Base-by-base conservation (phyloP, 1,284 basidiomycete genomes). In the Hypsizygus ulmarius region DNA sequence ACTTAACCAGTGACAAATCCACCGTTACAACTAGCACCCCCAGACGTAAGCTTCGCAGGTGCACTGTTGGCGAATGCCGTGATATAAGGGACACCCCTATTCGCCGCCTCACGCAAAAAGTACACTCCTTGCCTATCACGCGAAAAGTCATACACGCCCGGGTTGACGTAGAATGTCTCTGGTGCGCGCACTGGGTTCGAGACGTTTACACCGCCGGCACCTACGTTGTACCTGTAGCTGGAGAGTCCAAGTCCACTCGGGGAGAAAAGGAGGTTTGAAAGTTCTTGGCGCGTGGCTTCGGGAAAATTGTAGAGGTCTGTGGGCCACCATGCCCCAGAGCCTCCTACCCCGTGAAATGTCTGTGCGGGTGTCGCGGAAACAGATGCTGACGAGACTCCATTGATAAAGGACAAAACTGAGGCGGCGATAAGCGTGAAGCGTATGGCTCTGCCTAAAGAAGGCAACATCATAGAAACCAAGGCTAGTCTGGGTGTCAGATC, bases 291-390 rank as follows among this genome's bases (percentile, higher is more conserved):
- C 21, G 63, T 62, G 9, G 62, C 56, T 35, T 69, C 66, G 1
- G 73, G 72, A 53, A 72, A 75, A 29, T 66, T 51, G 56, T 62
- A 70, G 7, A 74, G 56, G 50, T 74, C 72, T 43, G 67, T 65
- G 7, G 70, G 70, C 73, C 73, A 74, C 73, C 73, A 75, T 5
- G 71, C 72, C 5, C 72, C 73, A 11, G 69, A 72, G 3, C 70
- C 73, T 0, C 64, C 64, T 42, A 67, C 60, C 2, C 64, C 63
- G 16, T 55, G 56, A 46, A 67, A 61, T 1, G 65, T 66, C 48
- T 65, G 63, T 0, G 64, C 60, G 0, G 62, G 50, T 3, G 59
- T 53, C 34, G 58, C 51, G 39, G 64, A 57, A 18, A 62, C 54
- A 33, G 52, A 49, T 15, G 62, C 58, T 15, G 56, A 46, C 28